These are phyloP conservation scores for Botrytis porri DNA, from an alignment of 2,329 filamentous ascomycete species.

Conservation along the genomic window DNA sequence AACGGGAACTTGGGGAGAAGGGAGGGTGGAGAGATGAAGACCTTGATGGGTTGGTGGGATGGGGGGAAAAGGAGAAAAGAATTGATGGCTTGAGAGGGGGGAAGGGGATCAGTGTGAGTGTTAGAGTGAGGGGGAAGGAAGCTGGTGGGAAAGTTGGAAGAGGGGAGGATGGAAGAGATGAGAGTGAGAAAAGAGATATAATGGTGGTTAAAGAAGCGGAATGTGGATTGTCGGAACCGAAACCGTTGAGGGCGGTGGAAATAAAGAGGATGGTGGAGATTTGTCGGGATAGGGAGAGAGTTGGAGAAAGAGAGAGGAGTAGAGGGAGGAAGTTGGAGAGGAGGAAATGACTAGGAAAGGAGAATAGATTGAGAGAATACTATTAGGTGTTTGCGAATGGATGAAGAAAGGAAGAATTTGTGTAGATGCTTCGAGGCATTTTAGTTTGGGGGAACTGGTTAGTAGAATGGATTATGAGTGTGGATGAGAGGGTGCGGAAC, in stretches of 20 bases:
- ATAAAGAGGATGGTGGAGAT: slow-evolving; percentile 35
- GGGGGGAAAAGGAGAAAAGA: neutral
- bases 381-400: neutral
- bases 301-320: slow-evolving; percentile 23
- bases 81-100: neutral
- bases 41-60: neutral
- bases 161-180: neutral
- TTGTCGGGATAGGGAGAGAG: slow-evolving; percentile 28
- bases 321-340: neutral
- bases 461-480: neutral
- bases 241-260: slow-evolving; percentile 33
- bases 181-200: neutral
- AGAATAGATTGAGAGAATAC: neutral
- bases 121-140: neutral
- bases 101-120: neutral
- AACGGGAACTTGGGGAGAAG: neutral
- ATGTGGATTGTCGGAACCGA: slow-evolving; percentile 34
- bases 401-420: neutral
- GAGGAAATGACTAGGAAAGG: neutral
- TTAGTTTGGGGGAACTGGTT: neutral
- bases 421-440: neutral
- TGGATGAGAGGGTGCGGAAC: neutral
- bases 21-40: neutral
- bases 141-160: neutral
- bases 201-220: slow-evolving; percentile 36